Evolutionary conservation across 306 rosid genomes (phyloP).

Genomic region (Castanopsis chinensis): DNA sequence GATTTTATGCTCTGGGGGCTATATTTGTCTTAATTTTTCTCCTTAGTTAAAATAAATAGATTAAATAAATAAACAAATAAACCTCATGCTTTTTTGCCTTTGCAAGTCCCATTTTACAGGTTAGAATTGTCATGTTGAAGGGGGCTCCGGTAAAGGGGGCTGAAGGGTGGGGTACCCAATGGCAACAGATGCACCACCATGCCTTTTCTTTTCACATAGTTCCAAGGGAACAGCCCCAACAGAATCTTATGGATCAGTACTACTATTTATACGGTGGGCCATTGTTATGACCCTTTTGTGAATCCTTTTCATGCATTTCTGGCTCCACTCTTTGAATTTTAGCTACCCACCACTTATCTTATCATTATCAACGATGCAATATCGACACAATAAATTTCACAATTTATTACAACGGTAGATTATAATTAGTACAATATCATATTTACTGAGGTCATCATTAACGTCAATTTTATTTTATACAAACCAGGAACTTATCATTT

Average conservation of each 20-base stretch:
- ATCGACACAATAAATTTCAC: no score
- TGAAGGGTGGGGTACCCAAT: slow-evolving; percentile 18
- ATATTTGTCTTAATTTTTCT: no score
- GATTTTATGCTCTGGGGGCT: no score
- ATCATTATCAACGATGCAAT: neutral
- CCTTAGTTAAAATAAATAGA: no score
- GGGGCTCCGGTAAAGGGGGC: neutral
- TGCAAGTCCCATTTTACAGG: slow-evolving; percentile 29
- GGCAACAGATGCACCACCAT: slow-evolving; percentile 10
- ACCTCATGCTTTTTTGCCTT: slow-evolving; percentile 4
- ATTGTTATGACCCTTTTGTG: slow-evolving; percentile 22
- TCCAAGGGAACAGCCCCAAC: slow-evolving; percentile 73
- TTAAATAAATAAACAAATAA: no score
- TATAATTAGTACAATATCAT: no score
- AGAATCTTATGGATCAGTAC: slow-evolving; percentile 57
- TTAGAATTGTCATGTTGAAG: slow-evolving; percentile 32
- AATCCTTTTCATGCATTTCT: slow-evolving; percentile 35
- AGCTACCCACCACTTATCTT: slow-evolving; percentile 19
- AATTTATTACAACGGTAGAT: no score
- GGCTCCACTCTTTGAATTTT: slow-evolving; percentile 14
- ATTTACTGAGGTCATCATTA: no score
- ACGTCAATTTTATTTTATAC: no score
- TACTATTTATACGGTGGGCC: slow-evolving; percentile 54
- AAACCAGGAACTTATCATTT: no score
- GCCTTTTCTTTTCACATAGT: slow-evolving; percentile 30